phyloP scores from a whole-genome alignment of 148 eudicot genomes.

The Rhododendron simsii region DNA sequence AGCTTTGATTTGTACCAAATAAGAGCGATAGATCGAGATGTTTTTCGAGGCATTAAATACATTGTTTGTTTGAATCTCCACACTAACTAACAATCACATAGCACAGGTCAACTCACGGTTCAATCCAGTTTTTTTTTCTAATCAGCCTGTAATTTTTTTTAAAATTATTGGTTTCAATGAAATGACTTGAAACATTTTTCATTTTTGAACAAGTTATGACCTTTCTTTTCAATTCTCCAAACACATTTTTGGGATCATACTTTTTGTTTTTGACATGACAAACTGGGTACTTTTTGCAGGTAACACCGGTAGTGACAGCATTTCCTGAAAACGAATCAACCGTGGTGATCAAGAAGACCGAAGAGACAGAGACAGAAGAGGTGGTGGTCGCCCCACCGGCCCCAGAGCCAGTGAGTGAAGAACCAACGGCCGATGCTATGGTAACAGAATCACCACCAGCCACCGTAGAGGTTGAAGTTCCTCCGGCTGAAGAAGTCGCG shows the following conservation, averaged over 20 bases:
- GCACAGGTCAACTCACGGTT: not conserved
- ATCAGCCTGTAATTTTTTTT: not conserved
- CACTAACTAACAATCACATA: not conserved
- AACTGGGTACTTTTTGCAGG: conserved; percentile 18
- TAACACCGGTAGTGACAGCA: conserved; percentile 19
- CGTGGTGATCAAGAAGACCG: conserved; percentile 18
- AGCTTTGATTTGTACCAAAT: not conserved
- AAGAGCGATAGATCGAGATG: too few species aligned
- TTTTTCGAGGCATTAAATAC: not conserved
- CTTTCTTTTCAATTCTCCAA: not conserved
- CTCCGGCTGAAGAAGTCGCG: conserved; percentile 17
- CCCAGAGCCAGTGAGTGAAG: conserved; percentile 12
- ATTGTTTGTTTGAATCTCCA: not conserved
- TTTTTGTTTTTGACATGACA: not conserved
- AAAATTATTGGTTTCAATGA: not conserved
- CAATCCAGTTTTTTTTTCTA: not conserved
- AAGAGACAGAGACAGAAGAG: conserved; percentile 15
- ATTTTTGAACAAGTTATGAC: not conserved
- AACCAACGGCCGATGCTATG: not conserved
- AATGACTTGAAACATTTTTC: not conserved
- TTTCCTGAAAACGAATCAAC: conserved; percentile 24
- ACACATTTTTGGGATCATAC: not conserved
- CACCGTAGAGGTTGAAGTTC: conserved; percentile 6
- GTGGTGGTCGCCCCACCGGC: conserved; percentile 5
- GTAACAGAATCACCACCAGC: conserved; percentile 17